phyloP scores from a whole-genome alignment of 139 green algal genomes.

The Marvania coccoides region DNA sequence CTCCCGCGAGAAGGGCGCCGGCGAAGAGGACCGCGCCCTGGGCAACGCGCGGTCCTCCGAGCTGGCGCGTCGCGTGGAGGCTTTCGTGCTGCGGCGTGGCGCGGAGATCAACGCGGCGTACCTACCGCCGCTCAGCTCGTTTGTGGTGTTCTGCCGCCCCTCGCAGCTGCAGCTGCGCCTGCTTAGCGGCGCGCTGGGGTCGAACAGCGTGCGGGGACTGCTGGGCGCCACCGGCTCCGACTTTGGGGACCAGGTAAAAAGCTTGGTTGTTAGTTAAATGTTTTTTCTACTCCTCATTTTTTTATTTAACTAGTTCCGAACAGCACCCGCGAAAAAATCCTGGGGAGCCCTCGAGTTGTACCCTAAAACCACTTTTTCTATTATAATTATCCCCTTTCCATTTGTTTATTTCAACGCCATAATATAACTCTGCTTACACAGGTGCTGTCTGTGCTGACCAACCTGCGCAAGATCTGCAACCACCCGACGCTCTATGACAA shows the following conservation, averaged over 20 bases:
- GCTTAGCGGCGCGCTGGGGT: conserved; percentile 45
- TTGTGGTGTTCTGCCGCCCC: conserved; percentile 65
- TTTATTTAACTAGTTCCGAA: background rate
- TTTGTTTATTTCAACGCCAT: too few species aligned
- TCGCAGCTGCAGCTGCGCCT: conserved; percentile 43
- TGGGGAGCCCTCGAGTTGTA: background rate
- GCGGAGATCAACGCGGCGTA: conserved; percentile 58
- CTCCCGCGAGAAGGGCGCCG: conserved; percentile 50
- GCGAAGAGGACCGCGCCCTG: conserved; percentile 44
- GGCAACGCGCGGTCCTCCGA: conserved; percentile 53
- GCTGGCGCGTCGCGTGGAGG: conserved; percentile 43
- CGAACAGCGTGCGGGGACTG: conserved; percentile 19
- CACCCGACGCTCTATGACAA: conserved; percentile 46
- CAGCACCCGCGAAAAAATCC: too few species aligned
- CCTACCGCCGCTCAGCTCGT: conserved; percentile 60
- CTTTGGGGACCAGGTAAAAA: conserved; percentile 23
- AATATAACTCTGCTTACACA: too few species aligned
- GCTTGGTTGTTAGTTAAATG: conserved; percentile 12
- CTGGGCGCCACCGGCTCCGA: conserved; percentile 11
- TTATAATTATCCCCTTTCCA: too few species aligned
- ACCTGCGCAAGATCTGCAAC: conserved; percentile 66
- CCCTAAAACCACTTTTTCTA: background rate
- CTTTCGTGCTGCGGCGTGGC: conserved; percentile 65
- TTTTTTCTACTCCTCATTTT: background rate
- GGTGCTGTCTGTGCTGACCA: conserved; percentile 48